Conservation (phyloP, 2,329 filamentous ascomycete species). For the Phyllosticta citriasiana region DNA sequence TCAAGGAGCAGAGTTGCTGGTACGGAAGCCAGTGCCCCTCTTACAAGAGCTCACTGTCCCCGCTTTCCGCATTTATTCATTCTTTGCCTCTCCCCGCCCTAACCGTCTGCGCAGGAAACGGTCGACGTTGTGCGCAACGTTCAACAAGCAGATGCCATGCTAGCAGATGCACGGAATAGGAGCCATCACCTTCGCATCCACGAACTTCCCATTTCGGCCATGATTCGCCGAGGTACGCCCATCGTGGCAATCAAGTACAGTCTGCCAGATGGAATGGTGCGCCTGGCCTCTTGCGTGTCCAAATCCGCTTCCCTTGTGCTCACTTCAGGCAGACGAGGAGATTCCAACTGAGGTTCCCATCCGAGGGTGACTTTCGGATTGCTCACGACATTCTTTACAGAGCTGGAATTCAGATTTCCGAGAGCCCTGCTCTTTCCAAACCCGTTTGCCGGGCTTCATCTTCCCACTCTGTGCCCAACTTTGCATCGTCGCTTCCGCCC, state of each 20-base stretch:
- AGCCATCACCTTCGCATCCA: constrained; percentile 24
- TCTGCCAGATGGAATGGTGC: constrained; percentile 27
- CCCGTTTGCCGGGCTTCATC: neutral
- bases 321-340: constrained; percentile 29
- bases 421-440: neutral
- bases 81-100: neutral
- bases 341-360: constrained; percentile 35
- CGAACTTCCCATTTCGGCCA: constrained; percentile 35
- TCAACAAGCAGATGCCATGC: constrained; percentile 14
- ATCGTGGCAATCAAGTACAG: constrained; percentile 33
- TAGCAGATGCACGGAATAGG: constrained; percentile 13
- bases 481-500: neutral
- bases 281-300: neutral
- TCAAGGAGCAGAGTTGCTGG: constrained; percentile 8
- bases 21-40: constrained; percentile 1
- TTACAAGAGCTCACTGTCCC: neutral
- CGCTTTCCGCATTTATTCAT: neutral
- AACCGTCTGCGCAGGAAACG: constrained; percentile 17
- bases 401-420: neutral
- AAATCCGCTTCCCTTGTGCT: neutral
- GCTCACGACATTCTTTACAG: constrained; percentile 13
- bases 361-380: constrained; percentile 27
- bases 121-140: constrained; percentile 20
- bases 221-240: constrained; percentile 24
- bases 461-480: neutral